Evolutionary conservation across 2,329 filamentous ascomycete species (phyloP).

Genomic region (Penicillium sp.): DNA sequence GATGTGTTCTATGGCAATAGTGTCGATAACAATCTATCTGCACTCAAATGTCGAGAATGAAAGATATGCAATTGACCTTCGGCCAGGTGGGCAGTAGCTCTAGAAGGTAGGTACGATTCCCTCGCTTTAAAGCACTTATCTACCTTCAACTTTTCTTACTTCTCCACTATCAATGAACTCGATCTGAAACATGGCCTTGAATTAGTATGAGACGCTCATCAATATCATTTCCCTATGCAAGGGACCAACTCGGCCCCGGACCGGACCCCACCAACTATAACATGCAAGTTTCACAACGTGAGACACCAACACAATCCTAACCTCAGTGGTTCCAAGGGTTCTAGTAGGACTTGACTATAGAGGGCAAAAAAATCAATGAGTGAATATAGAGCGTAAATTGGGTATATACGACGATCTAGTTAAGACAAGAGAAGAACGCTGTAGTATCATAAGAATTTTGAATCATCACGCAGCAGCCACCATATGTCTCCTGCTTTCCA

Average conservation of each 20-base stretch:
- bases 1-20: too few species aligned
- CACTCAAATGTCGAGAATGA: too few species aligned
- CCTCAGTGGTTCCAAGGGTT: background rate
- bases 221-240: background rate
- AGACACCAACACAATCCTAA: background rate
- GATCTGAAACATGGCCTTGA: too few species aligned
- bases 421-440: background rate
- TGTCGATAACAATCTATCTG: too few species aligned
- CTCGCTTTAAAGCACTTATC: too few species aligned
- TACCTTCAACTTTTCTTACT: too few species aligned
- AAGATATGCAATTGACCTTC: too few species aligned
- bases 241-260: background rate
- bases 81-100: too few species aligned
- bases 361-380: background rate
- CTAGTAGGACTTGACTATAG: background rate
- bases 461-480: constrained; percentile 1
- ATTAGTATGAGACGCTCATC: too few species aligned
- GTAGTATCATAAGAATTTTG: background rate
- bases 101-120: too few species aligned
- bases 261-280: background rate
- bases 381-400: background rate
- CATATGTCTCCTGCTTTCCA: constrained; percentile 9
- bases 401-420: constrained; percentile 1
- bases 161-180: too few species aligned
- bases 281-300: background rate